Conservation (phyloP, 2,329 filamentous ascomycete species). For the Calonectria leucothoes region DNA sequence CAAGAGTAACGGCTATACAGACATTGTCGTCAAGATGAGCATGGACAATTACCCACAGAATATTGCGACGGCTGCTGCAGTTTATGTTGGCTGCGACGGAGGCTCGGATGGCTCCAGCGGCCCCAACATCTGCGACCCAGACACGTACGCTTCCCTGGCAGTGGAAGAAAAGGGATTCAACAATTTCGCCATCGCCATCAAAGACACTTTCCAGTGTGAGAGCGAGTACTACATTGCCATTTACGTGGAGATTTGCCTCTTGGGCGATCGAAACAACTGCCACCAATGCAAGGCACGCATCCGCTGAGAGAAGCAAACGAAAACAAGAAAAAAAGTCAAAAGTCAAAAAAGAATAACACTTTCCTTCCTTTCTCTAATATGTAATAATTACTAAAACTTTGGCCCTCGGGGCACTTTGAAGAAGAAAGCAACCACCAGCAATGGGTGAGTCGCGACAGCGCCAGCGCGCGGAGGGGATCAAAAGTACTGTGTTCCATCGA, state of each 20-base stretch:
- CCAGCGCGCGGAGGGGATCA: neutral
- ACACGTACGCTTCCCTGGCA: slow-evolving; percentile 32
- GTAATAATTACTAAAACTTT: neutral
- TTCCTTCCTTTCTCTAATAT: neutral
- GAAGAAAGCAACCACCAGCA: neutral
- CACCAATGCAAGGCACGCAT: slow-evolving; percentile 15
- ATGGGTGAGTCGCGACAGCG: neutral
- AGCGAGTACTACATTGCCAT: slow-evolving; percentile 40
- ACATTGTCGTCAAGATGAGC: slow-evolving; percentile 30
- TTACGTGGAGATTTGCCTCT: slow-evolving; percentile 38
- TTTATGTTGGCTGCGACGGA: slow-evolving; percentile 31
- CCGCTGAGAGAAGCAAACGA: neutral
- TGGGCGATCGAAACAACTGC: slow-evolving; percentile 19
- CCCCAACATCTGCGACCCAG: slow-evolving; percentile 36
- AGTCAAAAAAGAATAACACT: neutral
- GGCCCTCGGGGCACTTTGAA: no score
- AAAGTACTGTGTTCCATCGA: slow-evolving; percentile 9
- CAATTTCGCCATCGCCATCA: slow-evolving; percentile 31
- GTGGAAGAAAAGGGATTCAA: slow-evolving; percentile 33
- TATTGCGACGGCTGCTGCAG: slow-evolving; percentile 23
- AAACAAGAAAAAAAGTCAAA: neutral
- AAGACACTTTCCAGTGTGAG: slow-evolving; percentile 36
- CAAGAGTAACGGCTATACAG: slow-evolving; percentile 14
- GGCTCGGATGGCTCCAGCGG: slow-evolving; percentile 18
- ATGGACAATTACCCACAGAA: slow-evolving; percentile 26